Percentiles rank a stretch among this genome's conserved stretches.
Conservation (phyloP, 1,284 basidiomycete genomes). For the Chalciporus sp. region DNA sequence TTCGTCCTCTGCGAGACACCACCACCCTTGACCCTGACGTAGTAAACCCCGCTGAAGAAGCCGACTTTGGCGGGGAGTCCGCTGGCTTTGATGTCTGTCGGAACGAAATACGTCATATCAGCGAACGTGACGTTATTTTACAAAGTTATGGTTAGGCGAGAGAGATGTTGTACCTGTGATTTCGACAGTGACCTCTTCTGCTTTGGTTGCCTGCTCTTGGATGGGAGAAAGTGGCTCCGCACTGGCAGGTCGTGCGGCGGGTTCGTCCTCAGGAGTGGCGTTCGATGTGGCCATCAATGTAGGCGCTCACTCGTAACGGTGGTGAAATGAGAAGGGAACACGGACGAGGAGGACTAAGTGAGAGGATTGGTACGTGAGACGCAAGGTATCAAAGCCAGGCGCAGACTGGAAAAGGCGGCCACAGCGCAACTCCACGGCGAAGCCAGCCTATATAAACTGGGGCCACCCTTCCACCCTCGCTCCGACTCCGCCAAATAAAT, state of each 20-base stretch:
- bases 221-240: not conserved
- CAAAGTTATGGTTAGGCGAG: not conserved
- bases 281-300: slow-evolving; percentile 18
- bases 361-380: not conserved
- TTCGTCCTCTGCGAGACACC: slow-evolving; percentile 31
- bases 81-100: slow-evolving; percentile 34
- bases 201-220: slow-evolving; percentile 5
- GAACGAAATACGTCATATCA: not conserved
- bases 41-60: slow-evolving; percentile 30
- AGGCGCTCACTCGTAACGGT: not conserved
- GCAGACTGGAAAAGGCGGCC: not conserved
- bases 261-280: slow-evolving; percentile 4
- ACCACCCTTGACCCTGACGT: slow-evolving; percentile 32
- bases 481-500: slow-evolving; percentile 23
- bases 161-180: slow-evolving; percentile 25
- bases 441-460: slow-evolving; percentile 19
- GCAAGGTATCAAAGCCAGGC: not conserved
- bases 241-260: not conserved
- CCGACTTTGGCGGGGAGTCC: slow-evolving; percentile 35
- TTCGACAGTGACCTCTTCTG: slow-evolving; percentile 27
- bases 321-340: not conserved
- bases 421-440: slow-evolving; percentile 2
- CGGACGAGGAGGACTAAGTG: not conserved
- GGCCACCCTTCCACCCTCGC: slow-evolving; percentile 19
- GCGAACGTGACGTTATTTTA: not conserved